Evolutionary conservation across 768 basidiomycete species (phyloP), one percentile per base, ranked within the genome.

Genomic region (Leccinellum rugosiceps): DNA sequence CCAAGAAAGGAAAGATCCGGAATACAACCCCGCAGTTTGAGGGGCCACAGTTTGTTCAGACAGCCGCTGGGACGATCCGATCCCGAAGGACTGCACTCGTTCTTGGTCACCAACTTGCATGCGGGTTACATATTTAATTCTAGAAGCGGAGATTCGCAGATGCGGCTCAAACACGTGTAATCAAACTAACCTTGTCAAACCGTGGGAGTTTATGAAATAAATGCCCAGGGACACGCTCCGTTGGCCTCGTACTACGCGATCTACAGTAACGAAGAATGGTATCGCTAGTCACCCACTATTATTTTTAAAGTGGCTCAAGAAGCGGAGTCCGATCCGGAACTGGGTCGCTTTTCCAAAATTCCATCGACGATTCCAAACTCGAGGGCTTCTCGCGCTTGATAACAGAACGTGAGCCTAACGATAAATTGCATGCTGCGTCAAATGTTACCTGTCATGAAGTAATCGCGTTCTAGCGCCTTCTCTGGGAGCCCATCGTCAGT

Each of bases 361-460:
- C 88, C 89, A 75, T 98, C 94, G 51, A 97, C 90, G 55, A 98
- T 90, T 41, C 94, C 94, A 73, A 98, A 98, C 34, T 85, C 81
- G 61, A 92, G 77, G 13, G 94, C 93, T 80, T 96, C 91, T 70
- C 87, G 84, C 5, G 94, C 92, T 86, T 72, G 62, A 50, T 32
- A 50, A 58, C 61, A 57, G 51, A 69, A 61, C 63, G 66, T 64
- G 58, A 63, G 52, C 60, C 30, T 65, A 63, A 50, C 62, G 63
- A 60, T 26, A 59, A 49, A 63, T 60, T 51, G 44, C 46, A 59
- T 53, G 41, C 19, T 48, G 48, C 56, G 6, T 41, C 3, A 30
- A 52, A 21, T 56, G 72, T 61, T 61, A 87, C 89, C 87, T 58
- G 94, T 96, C 91, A 98, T 89, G 73, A 93, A 98, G 74, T 95